A percentile compares a stretch with the other conserved stretches of the same genome.
Evolutionary conservation across 176 grass and related monocot species (phyloP).

Genomic region (Areca catechu): DNA sequence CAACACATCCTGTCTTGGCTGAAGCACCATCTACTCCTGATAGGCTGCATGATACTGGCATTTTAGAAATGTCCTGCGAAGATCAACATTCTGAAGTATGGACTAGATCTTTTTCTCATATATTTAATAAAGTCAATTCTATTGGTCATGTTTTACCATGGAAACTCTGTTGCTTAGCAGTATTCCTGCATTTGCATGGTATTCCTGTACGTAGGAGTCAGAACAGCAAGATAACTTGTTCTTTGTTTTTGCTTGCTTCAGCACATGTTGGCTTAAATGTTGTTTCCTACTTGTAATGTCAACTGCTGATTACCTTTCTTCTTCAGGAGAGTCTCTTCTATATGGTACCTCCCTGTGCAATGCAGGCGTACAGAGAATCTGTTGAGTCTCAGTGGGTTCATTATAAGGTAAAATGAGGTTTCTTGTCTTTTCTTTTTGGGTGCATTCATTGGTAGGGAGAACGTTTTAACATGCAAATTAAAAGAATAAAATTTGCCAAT

Average conservation of each 20-base stretch:
- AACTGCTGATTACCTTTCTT: slow-evolving; percentile 10
- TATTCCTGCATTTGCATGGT: too few species aligned
- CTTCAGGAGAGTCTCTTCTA: slow-evolving; percentile 84
- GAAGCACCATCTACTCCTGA: slow-evolving; percentile 85
- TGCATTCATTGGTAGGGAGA: too few species aligned
- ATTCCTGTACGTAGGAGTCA: too few species aligned
- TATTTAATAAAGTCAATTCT: background rate
- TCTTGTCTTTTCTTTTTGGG: background rate
- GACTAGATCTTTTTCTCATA: background rate
- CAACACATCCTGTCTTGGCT: slow-evolving; percentile 34
- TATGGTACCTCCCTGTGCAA: slow-evolving; percentile 54
- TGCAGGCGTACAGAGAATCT: slow-evolving; percentile 73
- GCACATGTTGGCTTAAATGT: too few species aligned
- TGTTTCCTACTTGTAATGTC: too few species aligned
- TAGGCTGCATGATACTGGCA: slow-evolving; percentile 59
- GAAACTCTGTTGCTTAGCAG: too few species aligned
- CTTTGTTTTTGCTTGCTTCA: too few species aligned
- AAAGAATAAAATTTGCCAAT: too few species aligned
- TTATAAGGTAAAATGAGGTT: slow-evolving; percentile 48
- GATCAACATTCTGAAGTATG: slow-evolving; percentile 72
- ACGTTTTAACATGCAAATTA: too few species aligned
- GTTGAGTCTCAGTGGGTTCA: slow-evolving; percentile 47
- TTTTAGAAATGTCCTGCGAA: slow-evolving; percentile 50
- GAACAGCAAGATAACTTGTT: too few species aligned
- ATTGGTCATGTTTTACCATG: too few species aligned